Evolutionary conservation across 257 asterid genomes (phyloP).

Genomic region (Ocimum tenuiflorum): DNA sequence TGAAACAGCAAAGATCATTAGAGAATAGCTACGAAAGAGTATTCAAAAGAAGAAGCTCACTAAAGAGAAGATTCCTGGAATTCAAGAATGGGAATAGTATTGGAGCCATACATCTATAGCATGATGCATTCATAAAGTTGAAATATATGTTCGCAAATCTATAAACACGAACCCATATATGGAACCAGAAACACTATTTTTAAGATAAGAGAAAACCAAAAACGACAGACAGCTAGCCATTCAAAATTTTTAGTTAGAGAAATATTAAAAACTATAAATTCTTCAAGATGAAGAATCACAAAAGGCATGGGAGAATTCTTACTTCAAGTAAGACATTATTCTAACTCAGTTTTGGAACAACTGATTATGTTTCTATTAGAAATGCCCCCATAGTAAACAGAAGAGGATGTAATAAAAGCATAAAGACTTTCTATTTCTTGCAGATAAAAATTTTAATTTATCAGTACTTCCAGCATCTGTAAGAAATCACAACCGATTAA

Average conservation of each 20-base stretch:
- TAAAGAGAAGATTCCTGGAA: not conserved
- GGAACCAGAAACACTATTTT: not conserved
- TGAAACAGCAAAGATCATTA: slow-evolving; percentile 27
- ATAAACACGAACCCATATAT: not conserved
- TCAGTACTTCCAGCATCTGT: not conserved
- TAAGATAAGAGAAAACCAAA: not conserved
- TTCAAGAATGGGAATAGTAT: not conserved
- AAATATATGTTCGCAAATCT: not conserved
- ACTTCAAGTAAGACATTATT: not conserved
- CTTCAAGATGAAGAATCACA: not conserved
- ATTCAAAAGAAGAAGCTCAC: not conserved
- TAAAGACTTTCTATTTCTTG: not conserved
- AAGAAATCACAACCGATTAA: not conserved
- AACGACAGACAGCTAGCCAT: not conserved
- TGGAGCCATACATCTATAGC: not conserved
- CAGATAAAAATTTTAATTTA: not conserved
- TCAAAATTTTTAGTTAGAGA: not conserved
- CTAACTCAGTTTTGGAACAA: not conserved
- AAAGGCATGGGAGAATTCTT: not conserved
- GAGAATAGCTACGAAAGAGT: slow-evolving; percentile 6
- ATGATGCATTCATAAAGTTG: not conserved
- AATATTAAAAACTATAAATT: not conserved
- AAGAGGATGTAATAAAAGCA: not conserved
- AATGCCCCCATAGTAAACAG: not conserved
- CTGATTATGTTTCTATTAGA: not conserved